Conservation (phyloP, 495 filamentous ascomycete genomes). For the Penicillium nucicola region DNA sequence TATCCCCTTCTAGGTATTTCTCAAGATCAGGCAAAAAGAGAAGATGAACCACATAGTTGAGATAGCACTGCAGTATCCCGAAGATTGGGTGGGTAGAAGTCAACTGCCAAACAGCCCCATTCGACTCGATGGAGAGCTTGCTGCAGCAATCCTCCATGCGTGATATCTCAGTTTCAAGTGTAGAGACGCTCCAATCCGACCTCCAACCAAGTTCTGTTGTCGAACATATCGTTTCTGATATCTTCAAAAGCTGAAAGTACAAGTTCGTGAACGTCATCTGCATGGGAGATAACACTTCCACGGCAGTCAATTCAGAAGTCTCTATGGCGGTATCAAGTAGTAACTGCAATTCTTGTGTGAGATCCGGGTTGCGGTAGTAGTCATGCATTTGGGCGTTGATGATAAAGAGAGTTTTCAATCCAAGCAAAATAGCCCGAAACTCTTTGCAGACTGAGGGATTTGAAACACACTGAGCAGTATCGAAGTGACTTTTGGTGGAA, state of each 20-base stretch:
- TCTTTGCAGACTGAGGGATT: not conserved
- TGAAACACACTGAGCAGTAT: not conserved
- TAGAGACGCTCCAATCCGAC: not conserved
- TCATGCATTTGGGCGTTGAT: not conserved
- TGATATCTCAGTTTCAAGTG: not conserved
- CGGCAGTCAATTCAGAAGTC: not conserved
- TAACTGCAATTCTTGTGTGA: not conserved
- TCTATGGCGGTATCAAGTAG: not conserved
- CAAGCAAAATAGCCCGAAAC: not conserved
- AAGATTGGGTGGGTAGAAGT: not conserved
- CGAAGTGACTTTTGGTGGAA: not conserved
- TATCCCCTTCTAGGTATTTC: not conserved
- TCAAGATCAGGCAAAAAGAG: not conserved
- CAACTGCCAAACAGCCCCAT: not conserved
- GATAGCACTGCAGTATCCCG: not conserved
- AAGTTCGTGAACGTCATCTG: not conserved
- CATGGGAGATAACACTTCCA: not conserved
- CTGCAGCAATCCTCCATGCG: not conserved
- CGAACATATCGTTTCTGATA: not conserved
- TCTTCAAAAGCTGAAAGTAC: not conserved
- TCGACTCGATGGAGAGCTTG: not conserved
- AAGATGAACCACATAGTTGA: not conserved
- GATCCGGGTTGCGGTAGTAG: not conserved
- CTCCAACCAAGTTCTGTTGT: not conserved
- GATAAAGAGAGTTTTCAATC: not conserved